Percentiles rank a stretch among this genome's conserved stretches.
Conservation (phyloP, 2,329 filamentous ascomycete genomes). For the Ampelomyces quisqualis region DNA sequence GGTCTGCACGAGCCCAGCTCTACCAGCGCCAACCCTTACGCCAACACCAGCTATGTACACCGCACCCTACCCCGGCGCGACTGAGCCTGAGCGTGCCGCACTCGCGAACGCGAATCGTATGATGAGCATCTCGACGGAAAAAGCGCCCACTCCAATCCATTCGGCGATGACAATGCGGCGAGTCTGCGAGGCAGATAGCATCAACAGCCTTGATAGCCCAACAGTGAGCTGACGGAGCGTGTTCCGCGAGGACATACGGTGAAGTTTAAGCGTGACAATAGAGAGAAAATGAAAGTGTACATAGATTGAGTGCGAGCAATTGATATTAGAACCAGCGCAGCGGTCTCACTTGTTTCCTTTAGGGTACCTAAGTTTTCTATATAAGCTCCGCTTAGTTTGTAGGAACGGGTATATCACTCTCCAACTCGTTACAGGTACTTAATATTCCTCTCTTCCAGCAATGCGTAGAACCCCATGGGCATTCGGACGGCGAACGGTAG, state of each 20-base stretch:
- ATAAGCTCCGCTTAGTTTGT: no score
- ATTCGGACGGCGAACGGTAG: no score
- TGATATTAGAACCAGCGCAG: conserved; percentile 2
- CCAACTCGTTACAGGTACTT: no score
- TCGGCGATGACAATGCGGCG: conserved; percentile 46
- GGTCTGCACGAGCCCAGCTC: conserved; percentile 53
- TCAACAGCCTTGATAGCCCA: conserved; percentile 54
- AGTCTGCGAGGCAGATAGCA: conserved; percentile 38
- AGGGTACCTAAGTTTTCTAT: not conserved
- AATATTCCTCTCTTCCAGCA: no score
- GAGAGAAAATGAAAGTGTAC: not conserved
- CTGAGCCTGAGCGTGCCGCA: conserved; percentile 46
- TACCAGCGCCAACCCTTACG: conserved; percentile 41
- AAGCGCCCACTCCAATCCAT: conserved; percentile 34
- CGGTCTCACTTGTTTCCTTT: no score
- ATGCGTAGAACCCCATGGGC: no score
- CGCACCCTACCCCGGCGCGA: conserved; percentile 28
- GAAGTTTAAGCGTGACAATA: not conserved
- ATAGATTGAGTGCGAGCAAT: not conserved
- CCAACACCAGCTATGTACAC: conserved; percentile 22
- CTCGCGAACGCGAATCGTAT: conserved; percentile 50
- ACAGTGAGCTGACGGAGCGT: conserved; percentile 65
- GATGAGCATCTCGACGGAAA: conserved; percentile 39
- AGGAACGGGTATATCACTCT: no score
- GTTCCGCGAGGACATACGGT: conserved; percentile 67